These are phyloP conservation scores for Coniochaeta prunicola DNA, from an alignment of 2,329 filamentous ascomycete species.

Conservation along the genomic window DNA sequence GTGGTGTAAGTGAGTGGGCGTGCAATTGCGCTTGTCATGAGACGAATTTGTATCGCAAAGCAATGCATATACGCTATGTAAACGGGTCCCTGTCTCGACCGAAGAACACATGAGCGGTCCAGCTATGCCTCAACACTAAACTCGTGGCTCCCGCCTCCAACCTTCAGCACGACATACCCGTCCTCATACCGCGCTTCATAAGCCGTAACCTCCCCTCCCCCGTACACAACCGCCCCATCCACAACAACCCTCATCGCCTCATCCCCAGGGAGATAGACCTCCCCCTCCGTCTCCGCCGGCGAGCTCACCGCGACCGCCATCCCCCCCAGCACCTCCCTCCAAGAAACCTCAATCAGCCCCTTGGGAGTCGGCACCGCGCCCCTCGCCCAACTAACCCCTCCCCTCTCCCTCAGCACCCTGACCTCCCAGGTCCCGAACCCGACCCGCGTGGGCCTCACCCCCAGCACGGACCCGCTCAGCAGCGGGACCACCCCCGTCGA, in stretches of 20 bases:
- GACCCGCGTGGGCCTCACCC: conserved; percentile 33
- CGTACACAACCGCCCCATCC: conserved; percentile 13
- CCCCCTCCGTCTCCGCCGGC: conserved; percentile 22
- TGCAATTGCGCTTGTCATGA: too few relatives aligned
- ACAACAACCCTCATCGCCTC: conserved; percentile 8
- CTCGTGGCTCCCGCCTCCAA: neutral
- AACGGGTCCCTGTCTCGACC: too few relatives aligned
- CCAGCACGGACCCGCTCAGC: conserved; percentile 37
- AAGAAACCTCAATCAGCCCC: conserved; percentile 29
- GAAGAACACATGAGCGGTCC: too few relatives aligned
- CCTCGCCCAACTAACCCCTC: conserved; percentile 32
- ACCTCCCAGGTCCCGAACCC: conserved; percentile 36
- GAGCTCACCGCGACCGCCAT: conserved; percentile 22
- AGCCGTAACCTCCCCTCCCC: neutral
- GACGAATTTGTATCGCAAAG: too few relatives aligned
- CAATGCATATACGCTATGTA: too few relatives aligned
- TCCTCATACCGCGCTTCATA: neutral
- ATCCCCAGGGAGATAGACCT: conserved; percentile 15
- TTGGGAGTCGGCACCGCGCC: conserved; percentile 34
- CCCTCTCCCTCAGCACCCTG: conserved; percentile 24
- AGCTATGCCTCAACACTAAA: neutral
- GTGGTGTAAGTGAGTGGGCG: too few relatives aligned
- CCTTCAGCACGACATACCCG: neutral
- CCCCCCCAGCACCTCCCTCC: conserved; percentile 18
- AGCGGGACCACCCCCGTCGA: conserved; percentile 41